These are phyloP conservation scores for Anthracocystis panici-leucophaei DNA, from an alignment of 1,284 basidiomycete species.

Conservation along the genomic window DNA sequence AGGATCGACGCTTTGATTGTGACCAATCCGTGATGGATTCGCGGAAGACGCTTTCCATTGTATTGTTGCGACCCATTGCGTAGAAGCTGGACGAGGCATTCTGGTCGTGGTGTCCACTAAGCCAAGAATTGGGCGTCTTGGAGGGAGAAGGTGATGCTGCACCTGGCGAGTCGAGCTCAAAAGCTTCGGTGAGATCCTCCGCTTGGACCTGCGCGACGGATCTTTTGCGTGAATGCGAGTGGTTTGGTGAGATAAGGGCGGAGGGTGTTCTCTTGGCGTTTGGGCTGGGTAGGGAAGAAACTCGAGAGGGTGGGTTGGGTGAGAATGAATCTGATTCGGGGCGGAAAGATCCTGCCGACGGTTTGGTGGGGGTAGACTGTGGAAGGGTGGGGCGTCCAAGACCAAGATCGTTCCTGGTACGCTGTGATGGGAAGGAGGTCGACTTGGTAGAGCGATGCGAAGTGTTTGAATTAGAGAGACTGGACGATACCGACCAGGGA, in stretches of 20 bases:
- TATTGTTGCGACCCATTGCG: conserved; percentile 64
- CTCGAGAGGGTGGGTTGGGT: conserved; percentile 26
- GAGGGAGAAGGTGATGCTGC: conserved; percentile 11
- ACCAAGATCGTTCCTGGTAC: conserved; percentile 16
- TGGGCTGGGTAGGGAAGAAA: conserved; percentile 26
- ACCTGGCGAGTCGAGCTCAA: conserved; percentile 50
- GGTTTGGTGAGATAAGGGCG: conserved; percentile 40
- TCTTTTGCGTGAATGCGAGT: conserved; percentile 66
- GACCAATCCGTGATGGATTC: conserved; percentile 66
- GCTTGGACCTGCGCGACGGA: conserved; percentile 61
- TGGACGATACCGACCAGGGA: conserved; percentile 31
- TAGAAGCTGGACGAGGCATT: conserved; percentile 55
- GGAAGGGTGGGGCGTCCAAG: conserved; percentile 20
- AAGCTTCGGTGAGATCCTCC: conserved; percentile 64
- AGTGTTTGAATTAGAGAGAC: conserved; percentile 8
- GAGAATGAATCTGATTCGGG: conserved; percentile 20
- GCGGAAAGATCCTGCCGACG: neutral
- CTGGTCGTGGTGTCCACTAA: conserved; percentile 2
- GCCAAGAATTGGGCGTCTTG: conserved; percentile 17
- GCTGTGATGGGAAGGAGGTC: conserved; percentile 7
- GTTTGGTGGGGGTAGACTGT: conserved; percentile 1
- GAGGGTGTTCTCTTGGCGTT: conserved; percentile 24
- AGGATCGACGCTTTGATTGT: conserved; percentile 24
- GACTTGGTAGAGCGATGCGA: conserved; percentile 36
- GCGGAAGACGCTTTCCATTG: conserved; percentile 69